Evolutionary conservation across 208 protist genomes (phyloP).

Genomic region (Trypanosoma platydactyli): DNA sequence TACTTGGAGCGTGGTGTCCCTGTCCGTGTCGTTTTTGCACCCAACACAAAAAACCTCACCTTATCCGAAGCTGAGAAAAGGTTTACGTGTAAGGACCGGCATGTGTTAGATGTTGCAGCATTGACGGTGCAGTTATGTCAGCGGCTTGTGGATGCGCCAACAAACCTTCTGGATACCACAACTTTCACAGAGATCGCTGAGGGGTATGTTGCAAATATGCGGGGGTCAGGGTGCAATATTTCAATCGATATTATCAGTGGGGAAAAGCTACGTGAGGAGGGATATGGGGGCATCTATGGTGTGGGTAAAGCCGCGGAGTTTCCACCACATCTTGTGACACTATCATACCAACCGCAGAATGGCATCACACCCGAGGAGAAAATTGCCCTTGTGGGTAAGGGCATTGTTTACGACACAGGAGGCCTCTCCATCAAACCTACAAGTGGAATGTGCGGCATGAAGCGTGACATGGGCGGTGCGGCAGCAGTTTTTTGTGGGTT

Average conservation of each 20-base stretch:
- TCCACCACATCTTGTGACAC: slow-evolving; percentile 75
- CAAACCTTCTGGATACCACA: slow-evolving; percentile 81
- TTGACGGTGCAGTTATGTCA: slow-evolving; percentile 66
- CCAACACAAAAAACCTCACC: slow-evolving; percentile 25
- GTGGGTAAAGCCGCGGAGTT: slow-evolving; percentile 86
- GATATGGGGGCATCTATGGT: slow-evolving; percentile 84
- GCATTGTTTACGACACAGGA: slow-evolving; percentile 93
- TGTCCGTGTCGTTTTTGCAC: slow-evolving; percentile 48
- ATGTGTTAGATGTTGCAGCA: slow-evolving; percentile 41
- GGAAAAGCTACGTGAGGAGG: slow-evolving; percentile 77
- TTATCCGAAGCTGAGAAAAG: slow-evolving; percentile 21
- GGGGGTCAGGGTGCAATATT: slow-evolving; percentile 32
- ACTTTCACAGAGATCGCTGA: slow-evolving; percentile 80
- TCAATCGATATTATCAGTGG: slow-evolving; percentile 53
- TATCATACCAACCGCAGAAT: slow-evolving; percentile 66
- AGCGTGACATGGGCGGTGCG: slow-evolving; percentile 91
- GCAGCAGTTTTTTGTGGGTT: slow-evolving; percentile 84
- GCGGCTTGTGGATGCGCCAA: slow-evolving; percentile 82
- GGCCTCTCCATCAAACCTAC: slow-evolving; percentile 84
- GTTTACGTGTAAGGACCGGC: slow-evolving; percentile 10
- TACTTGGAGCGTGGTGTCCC: slow-evolving; percentile 41
- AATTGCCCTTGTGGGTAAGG: slow-evolving; percentile 89
- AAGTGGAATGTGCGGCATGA: slow-evolving; percentile 87
- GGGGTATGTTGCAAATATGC: slow-evolving; percentile 40
- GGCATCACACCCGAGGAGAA: slow-evolving; percentile 55